These are phyloP conservation scores for Oryza coarctata DNA, from an alignment of 176 grass and related monocot species.

Conservation along the genomic window DNA sequence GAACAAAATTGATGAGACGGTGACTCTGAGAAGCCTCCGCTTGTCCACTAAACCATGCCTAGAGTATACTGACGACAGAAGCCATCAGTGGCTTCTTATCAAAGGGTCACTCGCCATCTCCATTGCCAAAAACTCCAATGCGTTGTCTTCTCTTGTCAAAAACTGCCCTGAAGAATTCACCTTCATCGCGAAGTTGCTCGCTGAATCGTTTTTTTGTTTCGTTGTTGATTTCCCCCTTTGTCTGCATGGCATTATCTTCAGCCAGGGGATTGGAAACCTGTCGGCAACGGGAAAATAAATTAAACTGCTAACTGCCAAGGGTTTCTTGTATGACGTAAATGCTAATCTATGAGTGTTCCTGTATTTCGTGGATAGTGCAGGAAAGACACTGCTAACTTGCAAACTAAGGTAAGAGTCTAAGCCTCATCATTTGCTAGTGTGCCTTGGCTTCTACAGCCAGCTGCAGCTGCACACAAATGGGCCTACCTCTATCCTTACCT, in stretches of 20 bases:
- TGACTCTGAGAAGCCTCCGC: neutral
- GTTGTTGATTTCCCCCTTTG: conserved; percentile 39
- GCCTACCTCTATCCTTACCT: neutral
- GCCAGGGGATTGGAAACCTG: conserved; percentile 77
- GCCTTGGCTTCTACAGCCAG: neutral
- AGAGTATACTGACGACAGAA: neutral
- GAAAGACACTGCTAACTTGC: neutral
- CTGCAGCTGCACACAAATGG: neutral
- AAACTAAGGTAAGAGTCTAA: neutral
- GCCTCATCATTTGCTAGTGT: neutral
- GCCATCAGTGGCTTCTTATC: conserved; percentile 2
- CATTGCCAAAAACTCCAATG: conserved; percentile 47
- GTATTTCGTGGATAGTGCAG: neutral
- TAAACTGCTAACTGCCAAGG: neutral
- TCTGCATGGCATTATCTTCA: conserved; percentile 40
- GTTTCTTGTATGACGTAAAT: neutral
- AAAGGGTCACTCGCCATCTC: conserved; percentile 24
- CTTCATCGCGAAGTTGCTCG: conserved; percentile 80
- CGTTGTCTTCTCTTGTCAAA: conserved; percentile 64
- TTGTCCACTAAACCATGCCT: neutral
- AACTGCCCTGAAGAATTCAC: conserved; percentile 78
- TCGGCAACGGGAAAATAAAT: neutral
- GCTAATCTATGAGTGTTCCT: neutral
- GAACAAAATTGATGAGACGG: neutral
- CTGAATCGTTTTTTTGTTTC: conserved; percentile 74